These are phyloP conservation scores for Thielaviopsis euricoi DNA, from an alignment of 2,329 filamentous ascomycete genomes.

Conservation along the genomic window DNA sequence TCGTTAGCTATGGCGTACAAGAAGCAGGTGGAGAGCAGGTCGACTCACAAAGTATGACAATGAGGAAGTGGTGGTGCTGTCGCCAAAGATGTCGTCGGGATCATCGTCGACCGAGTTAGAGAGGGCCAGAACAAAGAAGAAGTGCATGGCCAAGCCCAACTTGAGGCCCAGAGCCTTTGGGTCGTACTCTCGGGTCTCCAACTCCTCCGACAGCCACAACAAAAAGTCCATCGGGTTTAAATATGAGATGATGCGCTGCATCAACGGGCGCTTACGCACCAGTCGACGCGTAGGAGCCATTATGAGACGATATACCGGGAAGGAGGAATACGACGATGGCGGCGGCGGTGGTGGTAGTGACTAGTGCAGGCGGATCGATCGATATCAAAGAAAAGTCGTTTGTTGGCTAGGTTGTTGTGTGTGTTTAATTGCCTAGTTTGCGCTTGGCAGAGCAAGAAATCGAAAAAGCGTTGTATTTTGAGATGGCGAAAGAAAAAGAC, in stretches of 20 bases:
- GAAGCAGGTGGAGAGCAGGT: constrained; percentile 2
- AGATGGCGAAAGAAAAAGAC: not conserved
- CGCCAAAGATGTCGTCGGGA: constrained; percentile 73
- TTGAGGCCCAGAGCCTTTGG: constrained; percentile 62
- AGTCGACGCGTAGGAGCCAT: constrained; percentile 41
- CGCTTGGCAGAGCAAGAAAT: not conserved
- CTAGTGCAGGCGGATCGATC: not conserved
- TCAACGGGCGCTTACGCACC: constrained; percentile 63
- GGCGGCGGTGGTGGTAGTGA: too few relatives aligned
- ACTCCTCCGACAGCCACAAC: constrained; percentile 80
- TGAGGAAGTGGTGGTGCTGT: constrained; percentile 49
- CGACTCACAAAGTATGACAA: constrained; percentile 36
- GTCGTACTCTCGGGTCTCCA: constrained; percentile 84
- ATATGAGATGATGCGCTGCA: constrained; percentile 62
- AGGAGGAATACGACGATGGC: not conserved
- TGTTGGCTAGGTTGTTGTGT: too few relatives aligned
- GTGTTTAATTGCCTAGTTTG: not conserved
- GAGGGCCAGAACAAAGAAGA: constrained; percentile 65
- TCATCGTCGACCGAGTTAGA: constrained; percentile 49
- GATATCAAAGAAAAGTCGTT: not conserved
- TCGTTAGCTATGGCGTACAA: constrained; percentile 7
- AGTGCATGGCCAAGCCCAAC: constrained; percentile 60
- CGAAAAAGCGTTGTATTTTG: not conserved
- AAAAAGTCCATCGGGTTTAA: constrained; percentile 81
- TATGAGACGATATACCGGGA: not conserved